phyloP scores from a whole-genome alignment of 2,329 filamentous ascomycete genomes.

The Ustilaginoidea virens region DNA sequence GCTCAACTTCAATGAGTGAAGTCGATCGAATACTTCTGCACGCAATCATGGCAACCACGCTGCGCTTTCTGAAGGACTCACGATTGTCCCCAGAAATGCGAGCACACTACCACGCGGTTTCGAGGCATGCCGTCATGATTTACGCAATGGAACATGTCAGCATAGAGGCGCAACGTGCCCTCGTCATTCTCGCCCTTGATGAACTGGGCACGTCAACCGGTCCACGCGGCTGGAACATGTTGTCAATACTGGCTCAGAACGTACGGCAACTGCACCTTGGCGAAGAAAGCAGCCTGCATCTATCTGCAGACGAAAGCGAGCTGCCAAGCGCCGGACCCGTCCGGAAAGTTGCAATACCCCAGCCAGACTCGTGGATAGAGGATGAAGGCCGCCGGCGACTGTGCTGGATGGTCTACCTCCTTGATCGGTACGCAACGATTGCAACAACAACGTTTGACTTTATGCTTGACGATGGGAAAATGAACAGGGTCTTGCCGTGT shows the following conservation, averaged over 20 bases:
- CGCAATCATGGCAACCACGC: conserved; percentile 27
- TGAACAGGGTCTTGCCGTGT: conserved; percentile 25
- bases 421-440: conserved; percentile 28
- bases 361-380: conserved; percentile 27
- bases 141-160: conserved; percentile 26
- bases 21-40: conserved; percentile 24
- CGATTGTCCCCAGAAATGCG: conserved; percentile 21
- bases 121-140: conserved; percentile 23
- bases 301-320: conserved; percentile 17
- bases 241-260: conserved; percentile 23
- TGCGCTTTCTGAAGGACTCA: conserved; percentile 25
- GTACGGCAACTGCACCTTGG: conserved; percentile 23
- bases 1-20: conserved; percentile 22
- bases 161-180: conserved; percentile 21
- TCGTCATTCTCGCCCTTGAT: conserved; percentile 26
- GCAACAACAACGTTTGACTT: conserved; percentile 26
- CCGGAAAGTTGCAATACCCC: conserved; percentile 17
- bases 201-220: conserved; percentile 27
- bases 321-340: conserved; percentile 18
- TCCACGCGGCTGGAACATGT: conserved; percentile 25
- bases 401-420: conserved; percentile 29
- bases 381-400: conserved; percentile 26
- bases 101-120: conserved; percentile 22
- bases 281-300: conserved; percentile 22
- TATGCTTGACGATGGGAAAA: conserved; percentile 22